Evolutionary conservation across 257 asterid genomes (phyloP).

Genomic region (Solanum medicagineum): DNA sequence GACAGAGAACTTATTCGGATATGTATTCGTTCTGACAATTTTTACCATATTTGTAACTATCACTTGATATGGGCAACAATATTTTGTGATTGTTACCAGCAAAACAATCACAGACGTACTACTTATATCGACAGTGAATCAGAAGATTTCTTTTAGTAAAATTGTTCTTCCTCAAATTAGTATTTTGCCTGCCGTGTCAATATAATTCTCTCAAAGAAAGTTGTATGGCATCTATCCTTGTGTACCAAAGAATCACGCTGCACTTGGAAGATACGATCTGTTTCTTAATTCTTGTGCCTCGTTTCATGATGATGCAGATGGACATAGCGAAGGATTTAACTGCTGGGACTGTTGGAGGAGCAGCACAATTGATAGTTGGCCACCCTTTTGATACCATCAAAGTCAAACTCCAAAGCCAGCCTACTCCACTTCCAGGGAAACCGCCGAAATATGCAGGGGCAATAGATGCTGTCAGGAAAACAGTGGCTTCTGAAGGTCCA

Average conservation of each 20-base stretch:
- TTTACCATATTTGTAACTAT: background rate
- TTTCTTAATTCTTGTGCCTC: background rate
- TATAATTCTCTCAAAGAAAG: background rate
- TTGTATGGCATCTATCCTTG: background rate
- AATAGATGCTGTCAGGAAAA: conserved; percentile 79
- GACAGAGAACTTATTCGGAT: background rate
- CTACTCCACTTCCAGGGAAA: conserved; percentile 73
- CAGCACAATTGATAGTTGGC: conserved; percentile 74
- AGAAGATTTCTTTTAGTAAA: background rate
- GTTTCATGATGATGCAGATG: conserved; percentile 38
- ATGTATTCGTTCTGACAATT: background rate
- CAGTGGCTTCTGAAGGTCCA: conserved; percentile 87
- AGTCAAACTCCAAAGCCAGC: conserved; percentile 97
- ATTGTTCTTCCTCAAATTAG: background rate
- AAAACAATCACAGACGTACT: background rate
- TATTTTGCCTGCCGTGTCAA: background rate
- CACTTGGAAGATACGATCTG: background rate
- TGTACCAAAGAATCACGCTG: background rate
- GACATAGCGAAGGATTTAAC: conserved; percentile 62
- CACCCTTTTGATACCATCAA: conserved; percentile 97
- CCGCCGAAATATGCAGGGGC: conserved; percentile 71
- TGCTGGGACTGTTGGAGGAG: conserved; percentile 87
- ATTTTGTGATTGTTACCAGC: background rate
- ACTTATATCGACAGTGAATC: background rate
- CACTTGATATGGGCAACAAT: background rate